Evolutionary conservation across 192 early-diverging fungal genomes (phyloP), one percentile per base, ranked within the genome.

Genomic region (Spizellomyces sp.): DNA sequence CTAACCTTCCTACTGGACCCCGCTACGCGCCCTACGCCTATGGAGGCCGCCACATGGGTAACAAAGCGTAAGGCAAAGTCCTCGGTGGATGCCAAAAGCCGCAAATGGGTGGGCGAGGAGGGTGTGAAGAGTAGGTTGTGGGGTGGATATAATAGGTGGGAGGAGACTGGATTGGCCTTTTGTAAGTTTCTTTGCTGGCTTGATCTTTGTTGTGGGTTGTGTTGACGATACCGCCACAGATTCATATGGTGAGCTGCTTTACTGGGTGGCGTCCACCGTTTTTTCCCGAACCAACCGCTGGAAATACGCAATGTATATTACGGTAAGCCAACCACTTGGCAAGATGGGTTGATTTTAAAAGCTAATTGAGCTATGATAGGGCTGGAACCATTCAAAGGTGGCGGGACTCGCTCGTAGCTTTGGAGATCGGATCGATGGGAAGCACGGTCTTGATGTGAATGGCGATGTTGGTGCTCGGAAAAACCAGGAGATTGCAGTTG

Each of bases 61-160:
- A 41, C 45, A 43, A 45, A 45, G 62, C 17, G 54, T 21, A 5
- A 19, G 5, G 22, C 43, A 7, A 9, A 42, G 44, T 9, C 36
- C 27, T 17, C 21, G 48, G 27, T 36, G 27, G 70, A 36, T 48
- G 42, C 9, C 9, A 12, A n/a, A 21, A 5, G 36, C 46, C 15
- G 10, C 36, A 36, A 15, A 45, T 54, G 22, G 36, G 15, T 46
- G 46, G 5, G 9, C 5, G 14, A 9, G 15, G 52, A 22, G 12
- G 62, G 36, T 22, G 21, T 14, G 12, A 22, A 12, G 41, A 14
- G 14, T 14, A 19, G n/a, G 14, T 19, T 22, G 12, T 12, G 12
- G n/a, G 70, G 70, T 41, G 70, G 70, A 7, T 71, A 71, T 43
- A 54, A 71, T 55, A 60, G 70, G 48, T 50, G 36, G 48, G 21